Conservation (phyloP, 2,329 filamentous ascomycete genomes). For the Macrophomina tecta region DNA sequence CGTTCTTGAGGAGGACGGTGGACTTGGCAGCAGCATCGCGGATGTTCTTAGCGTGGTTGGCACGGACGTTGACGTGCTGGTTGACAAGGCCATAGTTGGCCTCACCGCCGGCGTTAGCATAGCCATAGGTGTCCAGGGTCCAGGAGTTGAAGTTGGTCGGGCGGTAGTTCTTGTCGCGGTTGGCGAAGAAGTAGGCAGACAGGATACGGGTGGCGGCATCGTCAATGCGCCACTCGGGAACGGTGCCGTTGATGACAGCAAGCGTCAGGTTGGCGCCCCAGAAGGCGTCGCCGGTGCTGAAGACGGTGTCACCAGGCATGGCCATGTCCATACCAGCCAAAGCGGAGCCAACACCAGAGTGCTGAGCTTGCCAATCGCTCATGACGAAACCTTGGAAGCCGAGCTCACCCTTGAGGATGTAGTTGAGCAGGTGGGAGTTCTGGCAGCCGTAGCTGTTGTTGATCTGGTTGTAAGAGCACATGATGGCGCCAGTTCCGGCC, state of each 20-base stretch:
- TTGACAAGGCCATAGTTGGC: slow-evolving; percentile 72
- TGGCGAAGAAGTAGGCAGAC: slow-evolving; percentile 69
- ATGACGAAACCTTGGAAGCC: slow-evolving; percentile 79
- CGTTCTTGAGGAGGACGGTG: slow-evolving; percentile 81
- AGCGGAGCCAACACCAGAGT: slow-evolving; percentile 69
- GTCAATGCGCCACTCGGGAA: slow-evolving; percentile 85
- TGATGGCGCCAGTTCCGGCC: slow-evolving; percentile 57
- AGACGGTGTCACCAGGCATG: slow-evolving; percentile 85
- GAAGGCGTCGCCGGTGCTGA: slow-evolving; percentile 74
- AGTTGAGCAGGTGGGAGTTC: slow-evolving; percentile 77
- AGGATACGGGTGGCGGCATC: slow-evolving; percentile 90
- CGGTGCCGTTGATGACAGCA: slow-evolving; percentile 84
- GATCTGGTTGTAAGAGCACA: slow-evolving; percentile 74
- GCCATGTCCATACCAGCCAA: slow-evolving; percentile 81
- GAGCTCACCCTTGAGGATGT: slow-evolving; percentile 77
- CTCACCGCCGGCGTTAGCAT: slow-evolving; percentile 66
- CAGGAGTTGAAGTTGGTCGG: slow-evolving; percentile 88
- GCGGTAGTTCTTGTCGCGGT: slow-evolving; percentile 57
- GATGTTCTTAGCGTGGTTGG: slow-evolving; percentile 73
- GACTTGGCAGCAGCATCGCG: slow-evolving; percentile 79
- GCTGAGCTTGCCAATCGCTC: slow-evolving; percentile 79
- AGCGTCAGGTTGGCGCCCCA: slow-evolving; percentile 90
- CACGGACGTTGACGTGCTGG: slow-evolving; percentile 82
- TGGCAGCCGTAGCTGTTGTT: slow-evolving; percentile 84
- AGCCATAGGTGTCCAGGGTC: slow-evolving; percentile 77